Evolutionary conservation across 208 protist genomes (phyloP).

Genomic region (Angomonas ambiguus): DNA sequence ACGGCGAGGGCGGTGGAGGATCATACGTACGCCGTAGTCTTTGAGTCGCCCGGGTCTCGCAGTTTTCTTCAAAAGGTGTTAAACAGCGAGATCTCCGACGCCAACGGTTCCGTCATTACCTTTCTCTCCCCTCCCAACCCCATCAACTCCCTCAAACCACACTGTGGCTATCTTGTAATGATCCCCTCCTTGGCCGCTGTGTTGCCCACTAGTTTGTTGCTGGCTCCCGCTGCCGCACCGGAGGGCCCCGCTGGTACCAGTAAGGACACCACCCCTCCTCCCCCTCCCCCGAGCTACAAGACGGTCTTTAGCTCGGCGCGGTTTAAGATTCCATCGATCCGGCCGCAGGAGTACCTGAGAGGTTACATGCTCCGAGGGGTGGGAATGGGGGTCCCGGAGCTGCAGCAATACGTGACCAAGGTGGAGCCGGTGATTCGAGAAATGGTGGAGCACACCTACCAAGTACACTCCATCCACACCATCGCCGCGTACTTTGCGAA

Average conservation of each 20-base stretch:
- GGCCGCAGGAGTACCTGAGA: conserved; percentile 71
- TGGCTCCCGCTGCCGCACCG: conserved; percentile 9
- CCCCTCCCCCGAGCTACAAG: neutral
- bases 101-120: conserved; percentile 58
- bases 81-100: conserved; percentile 7
- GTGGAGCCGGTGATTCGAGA: conserved; percentile 84
- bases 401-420: conserved; percentile 84
- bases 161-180: conserved; percentile 79
- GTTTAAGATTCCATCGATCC: conserved; percentile 58
- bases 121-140: conserved; percentile 85
- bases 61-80: conserved; percentile 64
- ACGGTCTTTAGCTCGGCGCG: conserved; percentile 14
- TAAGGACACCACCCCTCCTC: neutral
- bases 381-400: conserved; percentile 72
- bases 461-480: conserved; percentile 78
- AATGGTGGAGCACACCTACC: conserved; percentile 84
- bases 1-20: conserved; percentile 73
- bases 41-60: conserved; percentile 80
- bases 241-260: neutral
- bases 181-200: conserved; percentile 36
- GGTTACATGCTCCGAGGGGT: conserved; percentile 63
- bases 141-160: conserved; percentile 87
- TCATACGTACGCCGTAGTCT: conserved; percentile 72
- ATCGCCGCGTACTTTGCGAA: conserved; percentile 63
- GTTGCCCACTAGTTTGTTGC: conserved; percentile 21